phyloP scores from a whole-genome alignment of 1,284 basidiomycete species.

The Agaricales sp. region DNA sequence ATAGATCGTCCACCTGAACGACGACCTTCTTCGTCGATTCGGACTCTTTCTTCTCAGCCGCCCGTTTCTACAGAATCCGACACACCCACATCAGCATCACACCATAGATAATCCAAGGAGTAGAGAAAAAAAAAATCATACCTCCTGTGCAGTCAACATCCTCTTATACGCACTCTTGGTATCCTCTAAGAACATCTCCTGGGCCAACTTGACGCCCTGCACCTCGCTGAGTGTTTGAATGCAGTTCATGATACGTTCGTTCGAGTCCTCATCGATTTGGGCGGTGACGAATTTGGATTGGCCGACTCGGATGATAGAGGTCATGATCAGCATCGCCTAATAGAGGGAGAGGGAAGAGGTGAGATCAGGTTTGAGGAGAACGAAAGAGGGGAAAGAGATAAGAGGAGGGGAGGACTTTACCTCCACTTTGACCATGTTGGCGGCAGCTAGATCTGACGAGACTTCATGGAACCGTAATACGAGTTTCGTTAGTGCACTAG shows the following conservation, averaged over 20 bases:
- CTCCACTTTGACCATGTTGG: conserved; percentile 82
- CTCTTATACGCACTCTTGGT: conserved; percentile 90
- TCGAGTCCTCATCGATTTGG: conserved; percentile 96
- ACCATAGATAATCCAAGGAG: conserved; percentile 1
- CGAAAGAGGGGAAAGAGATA: conserved; percentile 1
- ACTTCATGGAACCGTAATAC: conserved; percentile 74
- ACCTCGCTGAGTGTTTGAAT: conserved; percentile 87
- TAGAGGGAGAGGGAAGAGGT: conserved; percentile 1
- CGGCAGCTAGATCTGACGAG: conserved; percentile 42
- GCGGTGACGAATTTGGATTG: conserved; percentile 92
- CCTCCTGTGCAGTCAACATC: conserved; percentile 92
- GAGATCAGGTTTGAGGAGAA: conserved; percentile 3
- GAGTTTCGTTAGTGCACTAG: conserved; percentile 86
- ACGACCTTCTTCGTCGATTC: conserved; percentile 66
- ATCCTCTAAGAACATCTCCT: conserved; percentile 87
- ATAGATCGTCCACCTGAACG: conserved; percentile 89
- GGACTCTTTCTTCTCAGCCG: conserved; percentile 77
- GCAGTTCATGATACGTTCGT: conserved; percentile 95
- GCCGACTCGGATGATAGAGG: conserved; percentile 91
- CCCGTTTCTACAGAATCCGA: conserved; percentile 58
- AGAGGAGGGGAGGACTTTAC: conserved; percentile 25
- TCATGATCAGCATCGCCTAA: conserved; percentile 96
- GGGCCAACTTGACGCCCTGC: conserved; percentile 48
- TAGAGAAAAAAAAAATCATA: conserved; percentile 19
- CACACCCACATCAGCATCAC: conserved; percentile 10